Percentiles rank a stretch among this genome's conserved stretches.
These are phyloP conservation scores for Saturnispora saitoi DNA, from an alignment of 805 yeast species.

Conservation along the genomic window DNA sequence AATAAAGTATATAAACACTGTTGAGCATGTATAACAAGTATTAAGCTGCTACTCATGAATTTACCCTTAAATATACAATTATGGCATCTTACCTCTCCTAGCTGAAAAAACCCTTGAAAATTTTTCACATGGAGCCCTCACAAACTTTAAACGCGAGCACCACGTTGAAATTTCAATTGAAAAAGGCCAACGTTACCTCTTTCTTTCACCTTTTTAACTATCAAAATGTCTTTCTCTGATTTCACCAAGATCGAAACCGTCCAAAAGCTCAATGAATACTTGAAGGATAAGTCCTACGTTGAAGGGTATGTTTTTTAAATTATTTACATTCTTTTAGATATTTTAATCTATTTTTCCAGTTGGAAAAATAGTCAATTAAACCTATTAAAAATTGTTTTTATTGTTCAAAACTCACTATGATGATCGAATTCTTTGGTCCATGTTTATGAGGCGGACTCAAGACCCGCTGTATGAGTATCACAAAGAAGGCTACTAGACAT, in stretches of 20 bases:
- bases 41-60: no score
- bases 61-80: no score
- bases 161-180: slow-evolving; percentile 4
- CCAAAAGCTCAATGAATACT: slow-evolving; percentile 68
- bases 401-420: slow-evolving; percentile 32
- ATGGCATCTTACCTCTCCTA: no score
- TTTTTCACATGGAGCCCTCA: not conserved
- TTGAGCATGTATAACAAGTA: no score
- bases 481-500: slow-evolving; percentile 28
- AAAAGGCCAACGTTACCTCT: not conserved
- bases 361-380: not conserved
- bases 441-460: slow-evolving; percentile 93
- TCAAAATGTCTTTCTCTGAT: slow-evolving; percentile 64
- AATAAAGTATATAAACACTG: no score
- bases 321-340: not conserved
- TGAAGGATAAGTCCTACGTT: slow-evolving; percentile 89
- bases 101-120: not conserved
- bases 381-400: not conserved
- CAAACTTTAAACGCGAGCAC: not conserved
- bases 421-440: slow-evolving; percentile 81
- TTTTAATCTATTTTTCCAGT: not conserved
- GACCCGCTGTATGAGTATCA: slow-evolving; percentile 95
- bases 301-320: slow-evolving; percentile 69
- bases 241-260: slow-evolving; percentile 72
- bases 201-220: slow-evolving; percentile 4